phyloP scores from a whole-genome alignment of 2,329 filamentous ascomycete genomes.

The Aureobasidium sp. region DNA sequence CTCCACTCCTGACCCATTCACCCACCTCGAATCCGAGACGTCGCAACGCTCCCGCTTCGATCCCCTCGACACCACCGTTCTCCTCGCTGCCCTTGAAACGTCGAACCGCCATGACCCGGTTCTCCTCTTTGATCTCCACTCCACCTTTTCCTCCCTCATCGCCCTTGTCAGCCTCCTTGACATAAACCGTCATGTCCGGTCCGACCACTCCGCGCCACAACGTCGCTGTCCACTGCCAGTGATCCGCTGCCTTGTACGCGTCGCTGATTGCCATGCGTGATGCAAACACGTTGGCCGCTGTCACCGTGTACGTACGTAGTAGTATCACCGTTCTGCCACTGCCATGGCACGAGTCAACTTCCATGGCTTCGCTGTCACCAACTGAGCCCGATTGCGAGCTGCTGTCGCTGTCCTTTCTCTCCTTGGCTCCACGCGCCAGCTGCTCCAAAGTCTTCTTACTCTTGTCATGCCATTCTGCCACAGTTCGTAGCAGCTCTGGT shows the following conservation, averaged over 20 bases:
- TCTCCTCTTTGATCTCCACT: constrained; percentile 32
- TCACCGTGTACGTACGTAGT: constrained; percentile 71
- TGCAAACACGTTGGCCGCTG: constrained; percentile 67
- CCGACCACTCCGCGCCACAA: constrained; percentile 83
- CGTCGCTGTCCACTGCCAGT: constrained; percentile 96
- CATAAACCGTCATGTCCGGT: constrained; percentile 69
- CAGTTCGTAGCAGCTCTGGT: constrained; percentile 55
- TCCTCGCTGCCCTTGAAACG: constrained; percentile 24
- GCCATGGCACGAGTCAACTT: constrained; percentile 14
- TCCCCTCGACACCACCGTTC: constrained; percentile 15
- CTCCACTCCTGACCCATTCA: constrained; percentile 56
- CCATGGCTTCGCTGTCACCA: constrained; percentile 17
- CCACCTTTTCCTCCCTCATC: constrained; percentile 20
- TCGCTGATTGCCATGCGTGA: constrained; percentile 68
- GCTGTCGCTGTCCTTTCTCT: constrained; percentile 8
- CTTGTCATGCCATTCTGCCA: constrained; percentile 66
- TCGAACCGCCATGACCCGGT: constrained; percentile 27
- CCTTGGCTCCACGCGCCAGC: constrained; percentile 19
- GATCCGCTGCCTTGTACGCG: constrained; percentile 71
- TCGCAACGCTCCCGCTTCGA: constrained; percentile 49
- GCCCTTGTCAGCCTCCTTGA: constrained; percentile 26
- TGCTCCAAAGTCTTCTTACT: constrained; percentile 57
- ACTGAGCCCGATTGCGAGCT: not conserved
- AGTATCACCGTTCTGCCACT: constrained; percentile 56
- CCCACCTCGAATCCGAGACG: constrained; percentile 79